Conservation (phyloP, 495 filamentous ascomycete species). For the Xylaria intraflava region DNA sequence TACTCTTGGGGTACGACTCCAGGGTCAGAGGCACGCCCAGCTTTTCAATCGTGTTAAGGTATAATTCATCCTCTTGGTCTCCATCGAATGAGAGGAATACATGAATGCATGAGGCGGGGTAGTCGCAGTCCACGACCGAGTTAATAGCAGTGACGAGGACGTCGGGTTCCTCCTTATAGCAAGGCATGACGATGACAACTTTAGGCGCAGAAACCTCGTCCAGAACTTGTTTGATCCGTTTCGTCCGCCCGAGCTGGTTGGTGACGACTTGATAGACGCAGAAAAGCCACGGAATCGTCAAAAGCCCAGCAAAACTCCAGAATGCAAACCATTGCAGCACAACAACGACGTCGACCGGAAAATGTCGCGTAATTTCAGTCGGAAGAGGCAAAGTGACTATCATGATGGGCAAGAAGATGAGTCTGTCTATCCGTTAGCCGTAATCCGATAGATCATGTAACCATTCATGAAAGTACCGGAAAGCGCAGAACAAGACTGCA, state of each 20-base stretch:
- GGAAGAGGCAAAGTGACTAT: slow-evolving; percentile 88
- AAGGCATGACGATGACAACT: slow-evolving; percentile 95
- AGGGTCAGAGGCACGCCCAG: slow-evolving; percentile 77
- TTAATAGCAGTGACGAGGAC: slow-evolving; percentile 84
- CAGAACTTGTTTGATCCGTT: slow-evolving; percentile 74
- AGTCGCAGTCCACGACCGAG: slow-evolving; percentile 91
- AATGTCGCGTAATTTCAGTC: slow-evolving; percentile 57
- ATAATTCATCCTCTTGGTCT: slow-evolving; percentile 79
- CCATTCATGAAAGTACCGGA: slow-evolving; percentile 53
- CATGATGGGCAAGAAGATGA: slow-evolving; percentile 89
- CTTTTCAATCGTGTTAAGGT: slow-evolving; percentile 79
- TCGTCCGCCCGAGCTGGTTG: slow-evolving; percentile 71
- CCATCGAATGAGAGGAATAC: slow-evolving; percentile 97
- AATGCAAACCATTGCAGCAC: slow-evolving; percentile 94
- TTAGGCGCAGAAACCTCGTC: slow-evolving; percentile 86
- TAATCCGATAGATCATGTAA: background rate
- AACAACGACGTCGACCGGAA: slow-evolving; percentile 58
- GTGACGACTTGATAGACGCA: slow-evolving; percentile 88
- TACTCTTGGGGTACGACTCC: slow-evolving; percentile 77
- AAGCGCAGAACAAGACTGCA: slow-evolving; percentile 60
- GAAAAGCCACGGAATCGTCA: slow-evolving; percentile 87
- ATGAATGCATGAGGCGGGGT: slow-evolving; percentile 88
- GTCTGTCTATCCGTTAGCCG: slow-evolving; percentile 40
- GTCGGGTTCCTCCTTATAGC: slow-evolving; percentile 86
- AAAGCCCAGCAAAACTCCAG: slow-evolving; percentile 80